phyloP scores from a whole-genome alignment of 139 green algal genomes.

The Chlorella sp. region DNA sequence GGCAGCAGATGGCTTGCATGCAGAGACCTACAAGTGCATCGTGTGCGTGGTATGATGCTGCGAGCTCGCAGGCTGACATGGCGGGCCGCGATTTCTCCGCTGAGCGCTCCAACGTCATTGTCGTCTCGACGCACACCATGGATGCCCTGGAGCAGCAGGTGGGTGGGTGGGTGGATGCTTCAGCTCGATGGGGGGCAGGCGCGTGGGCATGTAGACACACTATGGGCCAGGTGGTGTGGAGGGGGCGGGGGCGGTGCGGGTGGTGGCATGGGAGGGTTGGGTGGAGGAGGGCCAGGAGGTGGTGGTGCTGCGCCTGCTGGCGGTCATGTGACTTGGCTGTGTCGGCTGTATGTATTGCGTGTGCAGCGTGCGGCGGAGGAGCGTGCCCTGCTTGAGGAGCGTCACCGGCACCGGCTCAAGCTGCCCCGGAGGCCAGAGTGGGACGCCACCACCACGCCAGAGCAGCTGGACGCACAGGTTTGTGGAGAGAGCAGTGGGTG shows the following conservation, averaged over 20 bases:
- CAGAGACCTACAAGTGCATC: too few species aligned
- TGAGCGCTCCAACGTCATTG: slow-evolving; percentile 56
- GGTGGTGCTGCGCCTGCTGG: neutral
- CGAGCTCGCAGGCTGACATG: slow-evolving; percentile 70
- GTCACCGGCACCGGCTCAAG: slow-evolving; percentile 28
- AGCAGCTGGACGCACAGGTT: slow-evolving; percentile 76
- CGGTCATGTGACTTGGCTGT: neutral
- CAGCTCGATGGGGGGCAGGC: too few species aligned
- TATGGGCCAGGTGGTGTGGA: too few species aligned
- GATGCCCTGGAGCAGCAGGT: slow-evolving; percentile 14
- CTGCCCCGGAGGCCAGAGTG: slow-evolving; percentile 81
- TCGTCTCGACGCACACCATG: slow-evolving; percentile 49
- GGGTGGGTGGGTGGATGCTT: too few species aligned
- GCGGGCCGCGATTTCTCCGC: slow-evolving; percentile 83
- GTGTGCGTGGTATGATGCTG: too few species aligned
- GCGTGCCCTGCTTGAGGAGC: slow-evolving; percentile 41
- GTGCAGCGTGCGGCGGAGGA: slow-evolving; percentile 27
- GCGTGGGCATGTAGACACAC: too few species aligned
- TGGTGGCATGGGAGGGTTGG: too few species aligned
- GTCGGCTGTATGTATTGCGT: too few species aligned
- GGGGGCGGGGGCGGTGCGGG: too few species aligned
- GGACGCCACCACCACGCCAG: slow-evolving; percentile 56
- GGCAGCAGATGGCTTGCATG: too few species aligned
- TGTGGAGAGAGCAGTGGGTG: neutral
- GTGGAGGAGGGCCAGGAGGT: too few species aligned